These are phyloP conservation scores for Acarospora socialis DNA, from an alignment of 2,329 filamentous ascomycete genomes.

Conservation along the genomic window DNA sequence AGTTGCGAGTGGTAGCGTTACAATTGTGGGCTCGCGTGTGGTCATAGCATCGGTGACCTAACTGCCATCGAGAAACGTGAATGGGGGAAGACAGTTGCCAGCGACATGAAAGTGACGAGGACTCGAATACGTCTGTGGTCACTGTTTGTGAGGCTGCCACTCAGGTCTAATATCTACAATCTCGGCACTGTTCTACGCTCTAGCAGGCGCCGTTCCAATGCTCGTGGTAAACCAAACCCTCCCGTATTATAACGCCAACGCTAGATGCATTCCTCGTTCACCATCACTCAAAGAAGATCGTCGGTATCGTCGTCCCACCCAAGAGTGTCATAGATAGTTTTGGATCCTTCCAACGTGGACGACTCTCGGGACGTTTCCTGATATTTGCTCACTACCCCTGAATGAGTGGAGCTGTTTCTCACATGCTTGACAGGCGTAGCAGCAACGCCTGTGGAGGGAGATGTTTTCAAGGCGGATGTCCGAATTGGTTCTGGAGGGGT, in stretches of 20 bases:
- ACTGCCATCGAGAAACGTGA: too few relatives aligned
- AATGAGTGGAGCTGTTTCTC: not conserved
- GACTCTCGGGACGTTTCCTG: not conserved
- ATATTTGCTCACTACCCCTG: not conserved
- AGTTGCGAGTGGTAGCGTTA: not conserved
- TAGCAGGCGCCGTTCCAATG: too few relatives aligned
- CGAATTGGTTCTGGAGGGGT: too few relatives aligned
- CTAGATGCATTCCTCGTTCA: slow-evolving; percentile 1
- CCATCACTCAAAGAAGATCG: slow-evolving; percentile 6
- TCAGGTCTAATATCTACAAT: too few relatives aligned
- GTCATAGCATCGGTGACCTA: not conserved
- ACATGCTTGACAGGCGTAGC: slow-evolving; percentile 2
- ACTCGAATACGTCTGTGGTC: too few relatives aligned
- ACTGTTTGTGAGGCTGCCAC: too few relatives aligned
- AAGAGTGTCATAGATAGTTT: slow-evolving; percentile 10
- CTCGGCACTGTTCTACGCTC: too few relatives aligned
- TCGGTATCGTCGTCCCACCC: slow-evolving; percentile 14
- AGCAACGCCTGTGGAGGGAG: too few relatives aligned
- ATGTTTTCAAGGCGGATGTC: too few relatives aligned
- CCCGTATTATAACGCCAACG: slow-evolving; percentile 7
- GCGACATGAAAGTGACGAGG: too few relatives aligned
- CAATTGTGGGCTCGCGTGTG: not conserved
- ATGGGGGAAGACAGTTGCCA: too few relatives aligned
- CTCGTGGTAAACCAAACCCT: too few relatives aligned
- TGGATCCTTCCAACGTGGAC: not conserved